Evolutionary conservation across 2,329 filamentous ascomycete species (phyloP).

Genomic region (Aspergillus ochraceus): DNA sequence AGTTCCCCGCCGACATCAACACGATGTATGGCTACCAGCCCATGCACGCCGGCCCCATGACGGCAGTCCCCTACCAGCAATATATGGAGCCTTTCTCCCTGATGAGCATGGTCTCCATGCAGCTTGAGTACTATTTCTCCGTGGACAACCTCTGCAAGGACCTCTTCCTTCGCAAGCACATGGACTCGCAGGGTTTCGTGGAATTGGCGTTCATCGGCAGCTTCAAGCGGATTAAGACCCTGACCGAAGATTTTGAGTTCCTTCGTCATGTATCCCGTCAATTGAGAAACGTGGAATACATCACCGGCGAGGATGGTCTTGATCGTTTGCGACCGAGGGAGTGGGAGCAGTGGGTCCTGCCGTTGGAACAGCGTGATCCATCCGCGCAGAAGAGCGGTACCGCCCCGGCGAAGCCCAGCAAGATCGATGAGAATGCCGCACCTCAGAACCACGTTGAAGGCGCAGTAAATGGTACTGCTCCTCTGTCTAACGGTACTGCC

Average conservation of each 20-base stretch:
- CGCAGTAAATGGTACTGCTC: constrained; percentile 33
- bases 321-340: constrained; percentile 75
- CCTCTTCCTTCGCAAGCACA: constrained; percentile 79
- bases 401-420: constrained; percentile 27
- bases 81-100: constrained; percentile 60
- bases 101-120: constrained; percentile 59
- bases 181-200: constrained; percentile 95
- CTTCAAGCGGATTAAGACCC: constrained; percentile 80
- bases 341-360: constrained; percentile 79
- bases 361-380: constrained; percentile 68
- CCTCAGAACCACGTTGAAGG: constrained; percentile 30
- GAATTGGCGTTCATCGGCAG: constrained; percentile 72
- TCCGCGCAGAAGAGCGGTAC: constrained; percentile 73
- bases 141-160: constrained; percentile 95
- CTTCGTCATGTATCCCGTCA: constrained; percentile 74
- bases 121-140: constrained; percentile 92
- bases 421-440: constrained; percentile 42
- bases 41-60: constrained; percentile 56
- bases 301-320: constrained; percentile 70
- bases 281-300: constrained; percentile 71
- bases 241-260: constrained; percentile 71
- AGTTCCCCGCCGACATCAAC: constrained; percentile 46
- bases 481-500: constrained; percentile 42
- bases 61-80: constrained; percentile 58
- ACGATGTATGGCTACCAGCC: constrained; percentile 59